Conservation (phyloP, 2,329 filamentous ascomycete species). For the Fusarium sublunatum region DNA sequence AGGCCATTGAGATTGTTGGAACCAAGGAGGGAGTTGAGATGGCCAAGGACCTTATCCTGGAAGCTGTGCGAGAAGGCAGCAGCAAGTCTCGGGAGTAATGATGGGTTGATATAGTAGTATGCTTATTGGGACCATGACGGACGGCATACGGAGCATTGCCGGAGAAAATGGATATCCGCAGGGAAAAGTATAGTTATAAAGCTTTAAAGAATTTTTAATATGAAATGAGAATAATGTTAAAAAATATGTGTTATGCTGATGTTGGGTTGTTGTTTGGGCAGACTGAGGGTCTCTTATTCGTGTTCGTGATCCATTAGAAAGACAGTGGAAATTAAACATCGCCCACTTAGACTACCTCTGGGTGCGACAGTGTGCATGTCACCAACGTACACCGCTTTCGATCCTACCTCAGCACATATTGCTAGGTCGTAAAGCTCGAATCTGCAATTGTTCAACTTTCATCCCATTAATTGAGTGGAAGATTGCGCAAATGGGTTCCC, state of each 20-base stretch:
- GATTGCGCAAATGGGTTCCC: slow-evolving; percentile 33
- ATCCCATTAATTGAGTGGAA: slow-evolving; percentile 2
- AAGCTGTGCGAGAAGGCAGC: slow-evolving; percentile 76
- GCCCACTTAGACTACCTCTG: too few relatives aligned
- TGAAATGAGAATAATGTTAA: slow-evolving; percentile 33
- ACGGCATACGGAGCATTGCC: slow-evolving; percentile 23
- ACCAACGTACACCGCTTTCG: slow-evolving; percentile 20
- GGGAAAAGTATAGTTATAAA: slow-evolving; percentile 10
- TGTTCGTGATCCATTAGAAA: slow-evolving; percentile 19
- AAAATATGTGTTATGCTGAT: background rate
- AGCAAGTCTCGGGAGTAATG: slow-evolving; percentile 51
- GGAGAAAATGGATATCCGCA: slow-evolving; percentile 21
- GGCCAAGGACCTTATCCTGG: slow-evolving; percentile 88
- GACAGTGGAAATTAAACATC: slow-evolving; percentile 30
- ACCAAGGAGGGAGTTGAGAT: slow-evolving; percentile 82
- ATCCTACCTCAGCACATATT: background rate
- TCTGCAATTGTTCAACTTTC: background rate
- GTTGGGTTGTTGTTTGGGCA: background rate
- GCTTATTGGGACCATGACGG: slow-evolving; percentile 29
- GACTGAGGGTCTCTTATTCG: slow-evolving; percentile 28
- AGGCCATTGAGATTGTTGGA: slow-evolving; percentile 92
- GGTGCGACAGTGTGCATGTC: too few relatives aligned
- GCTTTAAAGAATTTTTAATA: slow-evolving; percentile 33
- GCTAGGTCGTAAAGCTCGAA: background rate
- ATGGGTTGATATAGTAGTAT: slow-evolving; percentile 16